Evolutionary conservation across 2,329 filamentous ascomycete genomes (phyloP), one percentile per base, ranked within the genome.

Genomic region (Dothideomycetes sp.): DNA sequence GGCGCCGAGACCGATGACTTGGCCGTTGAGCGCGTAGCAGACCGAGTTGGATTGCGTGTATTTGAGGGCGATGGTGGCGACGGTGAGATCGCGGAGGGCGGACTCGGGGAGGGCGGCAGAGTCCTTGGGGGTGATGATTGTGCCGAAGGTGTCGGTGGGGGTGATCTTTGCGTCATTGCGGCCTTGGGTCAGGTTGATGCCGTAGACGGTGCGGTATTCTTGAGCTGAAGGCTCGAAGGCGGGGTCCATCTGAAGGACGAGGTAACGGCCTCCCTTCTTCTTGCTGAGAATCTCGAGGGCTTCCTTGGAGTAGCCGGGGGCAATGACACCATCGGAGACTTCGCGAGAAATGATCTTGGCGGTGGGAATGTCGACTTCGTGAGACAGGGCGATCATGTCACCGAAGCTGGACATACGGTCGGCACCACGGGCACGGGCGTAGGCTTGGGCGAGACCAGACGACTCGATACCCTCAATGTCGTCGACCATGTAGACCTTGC

Each of bases 11-110:
- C 91, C 91, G 53, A 98, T 75, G 54, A 96, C 76, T 66, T 96
- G 91, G 33, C 91, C 91, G 56, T 94, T 88, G 49, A 86, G 73
- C 41, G 91, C 88, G 61, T 96, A 98, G 76, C 89, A 96, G 49
- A 98, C 91, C 18, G 88, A 95, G 76, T 98, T 98, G 60, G 87
- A 94, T 68, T 98, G 88, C 1, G 91, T 98, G 71, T 94, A 98
- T 70, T 98, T 98, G 55, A 96, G 74, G 23, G 91, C 87, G 58
- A 98, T 95, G 42, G 91, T 98, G 41, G 91, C 91, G 33, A 98
- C 82, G 19, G 89, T 88, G 49, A 98, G 71, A 58, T 98, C 91
- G 47, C 89, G 80, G 47, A 89, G 73, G 38, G 91, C 91, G 42
- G 76, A 74, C 55, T 91, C 85, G 27, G 88, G 76, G 15, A 98